These are phyloP conservation scores for Diaporthe longicolla DNA, from an alignment of 2,329 filamentous ascomycete genomes.

Conservation along the genomic window DNA sequence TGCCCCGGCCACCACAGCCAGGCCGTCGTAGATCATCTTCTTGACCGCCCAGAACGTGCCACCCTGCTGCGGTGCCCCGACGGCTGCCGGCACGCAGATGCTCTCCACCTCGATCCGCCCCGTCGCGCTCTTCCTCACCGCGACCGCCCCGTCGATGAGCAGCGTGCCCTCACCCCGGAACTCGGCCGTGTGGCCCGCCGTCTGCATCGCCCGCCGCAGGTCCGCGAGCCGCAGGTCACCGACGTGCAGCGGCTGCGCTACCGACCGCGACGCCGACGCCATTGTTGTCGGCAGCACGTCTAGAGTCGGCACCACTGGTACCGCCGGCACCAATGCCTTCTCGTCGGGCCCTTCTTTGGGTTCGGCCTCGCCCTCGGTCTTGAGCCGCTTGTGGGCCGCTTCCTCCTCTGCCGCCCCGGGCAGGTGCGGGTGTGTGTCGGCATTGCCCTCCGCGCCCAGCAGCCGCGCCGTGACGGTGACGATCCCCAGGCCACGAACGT, in stretches of 20 bases:
- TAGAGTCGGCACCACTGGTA: constrained; percentile 61
- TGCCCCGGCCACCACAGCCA: constrained; percentile 88
- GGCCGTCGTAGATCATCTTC: constrained; percentile 90
- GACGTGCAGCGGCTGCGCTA: constrained; percentile 91
- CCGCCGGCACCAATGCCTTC: constrained; percentile 40
- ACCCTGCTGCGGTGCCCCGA: constrained; percentile 63
- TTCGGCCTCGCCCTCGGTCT: constrained; percentile 54
- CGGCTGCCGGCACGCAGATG: constrained; percentile 68
- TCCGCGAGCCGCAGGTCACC: constrained; percentile 93
- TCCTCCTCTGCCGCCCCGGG: constrained; percentile 59
- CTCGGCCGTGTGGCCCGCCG: constrained; percentile 87
- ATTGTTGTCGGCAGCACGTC: constrained; percentile 71
- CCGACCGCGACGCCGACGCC: constrained; percentile 80
- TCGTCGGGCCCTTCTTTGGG: constrained; percentile 44
- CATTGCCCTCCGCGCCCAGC: constrained; percentile 59
- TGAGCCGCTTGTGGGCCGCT: constrained; percentile 65
- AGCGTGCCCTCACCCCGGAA: constrained; percentile 94
- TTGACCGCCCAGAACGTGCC: constrained; percentile 89
- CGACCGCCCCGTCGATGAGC: constrained; percentile 88
- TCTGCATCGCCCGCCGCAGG: constrained; percentile 85
- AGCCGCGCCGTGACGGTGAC: constrained; percentile 89
- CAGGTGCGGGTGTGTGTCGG: constrained; percentile 49
- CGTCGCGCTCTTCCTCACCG: constrained; percentile 89
- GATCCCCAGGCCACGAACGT: constrained; percentile 88
- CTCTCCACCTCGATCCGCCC: constrained; percentile 91